Evolutionary conservation across 345 rosid species (phyloP).

Genomic region (Eucalyptus viminalis): DNA sequence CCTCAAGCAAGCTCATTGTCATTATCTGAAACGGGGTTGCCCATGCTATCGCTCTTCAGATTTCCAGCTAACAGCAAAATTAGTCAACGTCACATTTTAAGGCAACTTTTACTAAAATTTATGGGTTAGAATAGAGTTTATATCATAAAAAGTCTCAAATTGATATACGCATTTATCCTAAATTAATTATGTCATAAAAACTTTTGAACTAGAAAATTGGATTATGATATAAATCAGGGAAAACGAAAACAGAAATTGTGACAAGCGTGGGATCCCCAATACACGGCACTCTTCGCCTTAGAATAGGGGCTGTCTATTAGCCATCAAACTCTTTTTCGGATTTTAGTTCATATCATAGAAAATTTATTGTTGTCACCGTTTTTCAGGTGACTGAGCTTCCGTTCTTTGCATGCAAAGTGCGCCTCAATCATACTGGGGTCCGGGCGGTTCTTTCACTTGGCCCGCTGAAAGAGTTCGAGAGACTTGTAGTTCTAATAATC

Average conservation of each 20-base stretch:
- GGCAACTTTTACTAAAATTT: neutral
- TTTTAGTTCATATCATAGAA: too few species aligned
- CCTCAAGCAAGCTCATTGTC: neutral
- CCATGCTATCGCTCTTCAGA: neutral
- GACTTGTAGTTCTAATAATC: slow-evolving; percentile 14
- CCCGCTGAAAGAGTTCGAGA: slow-evolving; percentile 69
- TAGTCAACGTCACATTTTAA: neutral
- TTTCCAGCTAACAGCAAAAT: neutral
- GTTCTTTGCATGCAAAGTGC: slow-evolving; percentile 83
- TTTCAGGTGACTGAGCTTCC: slow-evolving; percentile 92
- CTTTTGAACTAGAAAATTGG: neutral
- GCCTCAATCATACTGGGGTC: slow-evolving; percentile 51
- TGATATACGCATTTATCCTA: neutral
- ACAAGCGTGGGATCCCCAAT: accelerated
- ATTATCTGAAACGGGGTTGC: neutral
- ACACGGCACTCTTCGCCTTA: too few species aligned
- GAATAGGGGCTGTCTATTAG: too few species aligned
- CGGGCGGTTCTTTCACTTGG: slow-evolving; percentile 23
- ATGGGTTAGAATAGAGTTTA: neutral
- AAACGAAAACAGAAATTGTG: accelerated
- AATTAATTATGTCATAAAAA: neutral
- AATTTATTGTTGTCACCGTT: neutral
- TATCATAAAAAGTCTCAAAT: neutral
- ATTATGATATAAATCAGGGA: too few species aligned
- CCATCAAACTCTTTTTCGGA: too few species aligned